These are phyloP conservation scores for Monosporascus ibericus DNA, from an alignment of 2,329 filamentous ascomycete species.

Conservation along the genomic window DNA sequence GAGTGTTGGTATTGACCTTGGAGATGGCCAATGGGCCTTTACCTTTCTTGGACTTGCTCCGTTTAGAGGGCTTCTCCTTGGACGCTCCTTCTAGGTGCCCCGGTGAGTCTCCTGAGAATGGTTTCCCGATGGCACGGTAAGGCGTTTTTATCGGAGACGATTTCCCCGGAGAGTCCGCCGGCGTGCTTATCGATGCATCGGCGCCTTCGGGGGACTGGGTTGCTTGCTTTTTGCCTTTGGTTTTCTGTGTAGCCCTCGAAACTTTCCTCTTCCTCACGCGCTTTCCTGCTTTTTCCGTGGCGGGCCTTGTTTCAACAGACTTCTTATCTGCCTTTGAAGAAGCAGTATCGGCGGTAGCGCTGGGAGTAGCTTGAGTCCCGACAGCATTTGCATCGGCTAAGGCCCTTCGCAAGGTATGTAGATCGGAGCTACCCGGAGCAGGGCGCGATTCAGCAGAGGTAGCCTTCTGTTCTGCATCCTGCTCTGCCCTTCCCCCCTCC, in stretches of 20 bases:
- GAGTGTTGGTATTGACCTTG: slow-evolving; percentile 17
- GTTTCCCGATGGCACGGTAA: slow-evolving; percentile 2
- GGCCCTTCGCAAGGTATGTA: neutral
- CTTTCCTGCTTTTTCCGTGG: neutral
- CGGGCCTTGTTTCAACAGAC: neutral
- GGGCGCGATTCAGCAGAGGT: neutral
- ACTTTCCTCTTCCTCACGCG: neutral
- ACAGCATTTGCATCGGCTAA: neutral
- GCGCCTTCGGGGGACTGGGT: neutral
- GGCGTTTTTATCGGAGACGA: neutral
- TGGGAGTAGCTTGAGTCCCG: neutral
- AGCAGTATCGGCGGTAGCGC: neutral
- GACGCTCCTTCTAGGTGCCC: neutral
- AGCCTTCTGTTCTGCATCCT: neutral
- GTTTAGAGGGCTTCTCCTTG: neutral
- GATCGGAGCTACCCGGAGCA: neutral
- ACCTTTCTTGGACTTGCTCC: neutral
- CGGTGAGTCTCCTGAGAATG: neutral
- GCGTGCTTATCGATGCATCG: neutral
- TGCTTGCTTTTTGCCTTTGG: neutral
- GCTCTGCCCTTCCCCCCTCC: neutral
- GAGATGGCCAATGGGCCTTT: slow-evolving; percentile 9
- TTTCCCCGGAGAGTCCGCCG: too few species aligned
- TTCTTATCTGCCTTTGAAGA: neutral
- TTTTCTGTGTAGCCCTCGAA: neutral